Percentiles rank a stretch among this genome's conserved stretches.
Conservation (phyloP, 148 eudicot genomes). For the Diospyros kaki region DNA sequence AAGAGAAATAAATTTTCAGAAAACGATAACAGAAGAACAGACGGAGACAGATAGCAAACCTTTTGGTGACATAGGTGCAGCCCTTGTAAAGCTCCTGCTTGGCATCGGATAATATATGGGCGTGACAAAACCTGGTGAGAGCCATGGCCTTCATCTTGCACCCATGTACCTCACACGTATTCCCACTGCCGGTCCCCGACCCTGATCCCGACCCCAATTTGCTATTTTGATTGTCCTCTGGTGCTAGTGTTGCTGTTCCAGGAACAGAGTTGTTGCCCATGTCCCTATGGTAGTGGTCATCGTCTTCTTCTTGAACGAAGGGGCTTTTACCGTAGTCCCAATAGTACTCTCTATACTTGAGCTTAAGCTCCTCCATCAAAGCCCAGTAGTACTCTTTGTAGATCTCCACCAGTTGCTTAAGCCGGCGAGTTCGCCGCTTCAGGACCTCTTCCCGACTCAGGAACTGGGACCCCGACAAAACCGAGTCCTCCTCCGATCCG, state of each 20-base stretch:
- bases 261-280: conserved; percentile 8
- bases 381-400: conserved; percentile 58
- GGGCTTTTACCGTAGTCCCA: conserved; percentile 55
- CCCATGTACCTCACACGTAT: conserved; percentile 35
- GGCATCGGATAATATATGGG: conserved; percentile 44
- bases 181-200: conserved; percentile 5
- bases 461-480: conserved; percentile 32
- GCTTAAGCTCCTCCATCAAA: conserved; percentile 57
- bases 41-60: conserved; percentile 21
- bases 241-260: background rate
- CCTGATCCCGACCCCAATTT: conserved; percentile 35
- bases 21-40: background rate
- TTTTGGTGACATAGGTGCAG: conserved; percentile 37
- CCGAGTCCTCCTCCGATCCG: conserved; percentile 24
- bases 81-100: conserved; percentile 50
- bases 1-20: background rate
- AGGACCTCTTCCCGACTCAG: conserved; percentile 46
- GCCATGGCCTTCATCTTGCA: conserved; percentile 62
- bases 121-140: conserved; percentile 42
- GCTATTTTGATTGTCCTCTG: conserved; percentile 9
- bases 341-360: conserved; percentile 39
- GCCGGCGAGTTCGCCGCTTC: conserved; percentile 40
- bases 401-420: conserved; percentile 32
- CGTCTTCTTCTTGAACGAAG: conserved; percentile 22
- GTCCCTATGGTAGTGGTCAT: background rate